Percentiles rank a stretch among this genome's conserved stretches.
These are phyloP conservation scores for Dendrocalamus latiflorus DNA, from an alignment of 202 grass and related monocot species.

Conservation along the genomic window DNA sequence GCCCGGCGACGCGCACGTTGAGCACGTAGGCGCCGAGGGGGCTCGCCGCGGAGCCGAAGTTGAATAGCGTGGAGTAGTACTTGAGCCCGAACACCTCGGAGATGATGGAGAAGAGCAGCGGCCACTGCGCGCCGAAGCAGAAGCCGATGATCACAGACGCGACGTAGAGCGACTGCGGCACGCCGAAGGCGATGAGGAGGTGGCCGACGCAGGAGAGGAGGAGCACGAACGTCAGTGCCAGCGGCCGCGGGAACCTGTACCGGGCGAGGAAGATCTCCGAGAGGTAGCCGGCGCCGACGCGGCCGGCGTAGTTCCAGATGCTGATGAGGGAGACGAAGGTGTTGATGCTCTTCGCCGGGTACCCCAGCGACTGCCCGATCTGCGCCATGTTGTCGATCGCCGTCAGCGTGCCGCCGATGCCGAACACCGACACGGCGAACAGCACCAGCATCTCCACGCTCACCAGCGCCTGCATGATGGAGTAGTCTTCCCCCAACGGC, in stretches of 20 bases:
- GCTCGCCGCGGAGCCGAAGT: no score
- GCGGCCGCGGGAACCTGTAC: no score
- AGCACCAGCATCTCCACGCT: no score
- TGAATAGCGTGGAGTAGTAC: no score
- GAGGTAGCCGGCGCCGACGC: conserved; percentile 13
- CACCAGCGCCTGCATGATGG: no score
- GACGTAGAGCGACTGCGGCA: conserved; percentile 57
- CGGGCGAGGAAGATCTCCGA: no score
- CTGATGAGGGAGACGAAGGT: conserved; percentile 92
- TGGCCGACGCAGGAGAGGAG: conserved; percentile 78
- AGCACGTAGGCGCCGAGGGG: no score
- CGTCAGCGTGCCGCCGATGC: conserved; percentile 78
- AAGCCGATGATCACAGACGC: conserved; percentile 71
- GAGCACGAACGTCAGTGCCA: no score
- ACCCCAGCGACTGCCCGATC: conserved; percentile 72
- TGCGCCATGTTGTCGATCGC: conserved; percentile 99
- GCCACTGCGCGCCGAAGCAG: neutral
- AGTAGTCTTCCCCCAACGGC: no score
- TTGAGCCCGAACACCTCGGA: no score
- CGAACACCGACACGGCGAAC: neutral
- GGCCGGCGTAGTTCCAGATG: conserved; percentile 98
- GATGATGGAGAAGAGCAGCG: no score
- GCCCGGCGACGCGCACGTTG: no score
- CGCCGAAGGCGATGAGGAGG: conserved; percentile 85
- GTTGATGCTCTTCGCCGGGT: conserved; percentile 56